These are phyloP conservation scores for Infundibulicybe gibba DNA, from an alignment of 768 basidiomycete species.

Conservation along the genomic window DNA sequence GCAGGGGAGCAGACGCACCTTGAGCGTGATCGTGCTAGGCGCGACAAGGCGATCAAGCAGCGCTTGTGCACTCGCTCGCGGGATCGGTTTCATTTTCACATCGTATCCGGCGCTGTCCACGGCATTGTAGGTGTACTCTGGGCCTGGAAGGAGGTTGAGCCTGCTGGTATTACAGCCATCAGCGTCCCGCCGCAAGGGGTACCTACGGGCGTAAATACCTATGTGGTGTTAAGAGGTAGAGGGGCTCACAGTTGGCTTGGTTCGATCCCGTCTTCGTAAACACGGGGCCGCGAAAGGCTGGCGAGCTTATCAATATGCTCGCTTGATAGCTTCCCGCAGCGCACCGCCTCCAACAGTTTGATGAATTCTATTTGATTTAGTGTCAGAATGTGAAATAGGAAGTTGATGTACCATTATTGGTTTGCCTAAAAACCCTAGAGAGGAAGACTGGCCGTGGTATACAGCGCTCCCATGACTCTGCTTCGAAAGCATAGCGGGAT, in stretches of 20 bases:
- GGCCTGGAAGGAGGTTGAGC: slow-evolving; percentile 44
- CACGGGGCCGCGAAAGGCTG: slow-evolving; percentile 51
- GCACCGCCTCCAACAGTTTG: slow-evolving; percentile 85
- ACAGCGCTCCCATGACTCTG: slow-evolving; percentile 53
- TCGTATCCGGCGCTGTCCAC: slow-evolving; percentile 45
- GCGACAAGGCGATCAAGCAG: slow-evolving; percentile 50
- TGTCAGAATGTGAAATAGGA: not conserved
- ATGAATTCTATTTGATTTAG: slow-evolving; percentile 56
- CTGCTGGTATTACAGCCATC: slow-evolving; percentile 67
- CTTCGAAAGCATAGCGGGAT: slow-evolving; percentile 64
- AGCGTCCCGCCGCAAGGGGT: slow-evolving; percentile 75
- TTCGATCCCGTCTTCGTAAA: slow-evolving; percentile 67
- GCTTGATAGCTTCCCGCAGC: slow-evolving; percentile 57
- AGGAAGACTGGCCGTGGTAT: slow-evolving; percentile 44
- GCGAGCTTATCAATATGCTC: slow-evolving; percentile 54
- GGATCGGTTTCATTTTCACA: slow-evolving; percentile 27
- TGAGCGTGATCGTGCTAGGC: slow-evolving; percentile 42
- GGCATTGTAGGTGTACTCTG: slow-evolving; percentile 27
- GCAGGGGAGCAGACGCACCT: slow-evolving; percentile 21
- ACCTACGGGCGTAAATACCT: slow-evolving; percentile 35
- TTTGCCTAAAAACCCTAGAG: slow-evolving; percentile 72
- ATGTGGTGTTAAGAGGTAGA: not conserved
- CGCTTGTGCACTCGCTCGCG: slow-evolving; percentile 17
- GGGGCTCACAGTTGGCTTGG: slow-evolving; percentile 72
- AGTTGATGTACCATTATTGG: slow-evolving; percentile 40